phyloP scores from a whole-genome alignment of 2,329 filamentous ascomycete genomes.

The Pezicula neosporulosa region DNA sequence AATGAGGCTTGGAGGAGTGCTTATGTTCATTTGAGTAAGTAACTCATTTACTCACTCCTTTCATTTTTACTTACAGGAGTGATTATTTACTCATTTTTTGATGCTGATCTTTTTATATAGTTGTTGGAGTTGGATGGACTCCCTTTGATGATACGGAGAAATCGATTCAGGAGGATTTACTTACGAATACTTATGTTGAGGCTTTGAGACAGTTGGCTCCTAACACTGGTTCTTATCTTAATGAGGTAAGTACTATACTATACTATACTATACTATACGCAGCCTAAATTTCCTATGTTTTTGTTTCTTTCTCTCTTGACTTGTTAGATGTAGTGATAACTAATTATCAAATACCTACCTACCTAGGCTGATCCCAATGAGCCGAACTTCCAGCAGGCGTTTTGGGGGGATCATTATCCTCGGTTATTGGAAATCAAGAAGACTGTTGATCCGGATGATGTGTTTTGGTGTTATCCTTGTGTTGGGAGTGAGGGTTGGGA shows the following conservation, averaged over 20 bases:
- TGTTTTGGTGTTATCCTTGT: conserved; percentile 46
- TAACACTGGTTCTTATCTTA: conserved; percentile 21
- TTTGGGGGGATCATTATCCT: conserved; percentile 36
- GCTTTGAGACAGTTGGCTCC: conserved; percentile 19
- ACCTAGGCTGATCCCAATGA: conserved; percentile 44
- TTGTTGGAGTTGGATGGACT: conserved; percentile 5
- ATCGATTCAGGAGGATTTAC: conserved; percentile 3
- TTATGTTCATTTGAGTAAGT: conserved; percentile 38
- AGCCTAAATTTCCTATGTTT: conserved; percentile 4
- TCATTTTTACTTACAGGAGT: no score
- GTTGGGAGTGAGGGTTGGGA: conserved; percentile 41
- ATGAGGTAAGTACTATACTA: no score
- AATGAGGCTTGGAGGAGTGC: conserved; percentile 49
- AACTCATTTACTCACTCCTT: no score
- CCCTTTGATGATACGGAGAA: conserved; percentile 12
- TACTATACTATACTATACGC: no score
- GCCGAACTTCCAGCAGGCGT: conserved; percentile 31
- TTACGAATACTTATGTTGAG: conserved; percentile 12
- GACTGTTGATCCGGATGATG: conserved; percentile 39
- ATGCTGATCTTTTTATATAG: conserved; percentile 9
- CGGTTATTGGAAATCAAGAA: conserved; percentile 42
- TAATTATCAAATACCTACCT: background rate
- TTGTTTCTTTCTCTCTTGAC: no score
- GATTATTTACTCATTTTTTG: no score
- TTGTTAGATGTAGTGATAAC: background rate